Conservation (phyloP, 2,329 filamentous ascomycete species). For the Hirsutella minnesotensis region DNA sequence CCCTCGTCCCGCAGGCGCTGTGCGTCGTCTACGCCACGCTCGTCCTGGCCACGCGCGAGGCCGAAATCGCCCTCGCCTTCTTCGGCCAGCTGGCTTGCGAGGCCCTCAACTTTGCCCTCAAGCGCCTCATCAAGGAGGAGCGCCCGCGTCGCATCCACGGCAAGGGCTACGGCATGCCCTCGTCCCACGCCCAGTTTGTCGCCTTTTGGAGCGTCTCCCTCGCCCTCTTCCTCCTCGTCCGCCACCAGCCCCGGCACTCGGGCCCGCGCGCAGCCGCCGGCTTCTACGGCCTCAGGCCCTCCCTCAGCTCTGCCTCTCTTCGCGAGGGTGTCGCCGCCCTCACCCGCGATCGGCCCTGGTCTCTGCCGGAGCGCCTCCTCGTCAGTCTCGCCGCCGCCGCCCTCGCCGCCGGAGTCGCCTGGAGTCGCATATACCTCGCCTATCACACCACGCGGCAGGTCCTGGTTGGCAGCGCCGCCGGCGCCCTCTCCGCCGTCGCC, state of each 20-base stretch:
- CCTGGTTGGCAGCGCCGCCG: slow-evolving; percentile 62
- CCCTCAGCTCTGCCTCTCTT: not conserved
- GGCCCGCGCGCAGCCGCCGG: not conserved
- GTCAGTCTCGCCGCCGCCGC: slow-evolving; percentile 42
- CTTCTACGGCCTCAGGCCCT: not conserved
- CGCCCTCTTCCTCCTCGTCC: slow-evolving; percentile 69
- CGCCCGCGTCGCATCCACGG: slow-evolving; percentile 73
- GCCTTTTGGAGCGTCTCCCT: slow-evolving; percentile 82
- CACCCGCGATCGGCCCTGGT: slow-evolving; percentile 35
- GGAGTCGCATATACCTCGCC: slow-evolving; percentile 77
- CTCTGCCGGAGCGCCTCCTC: slow-evolving; percentile 45
- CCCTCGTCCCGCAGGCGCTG: slow-evolving; percentile 83
- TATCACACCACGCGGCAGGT: slow-evolving; percentile 91
- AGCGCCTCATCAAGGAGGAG: slow-evolving; percentile 86
- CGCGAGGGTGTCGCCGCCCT: not conserved
- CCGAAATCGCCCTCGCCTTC: slow-evolving; percentile 83
- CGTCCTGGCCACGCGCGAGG: slow-evolving; percentile 81
- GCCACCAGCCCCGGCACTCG: slow-evolving; percentile 49
- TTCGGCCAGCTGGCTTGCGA: slow-evolving; percentile 86
- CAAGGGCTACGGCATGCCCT: slow-evolving; percentile 96
- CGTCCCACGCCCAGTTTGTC: slow-evolving; percentile 88
- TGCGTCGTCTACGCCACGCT: slow-evolving; percentile 84
- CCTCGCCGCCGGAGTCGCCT: slow-evolving; percentile 58
- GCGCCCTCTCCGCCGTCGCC: slow-evolving; percentile 53
- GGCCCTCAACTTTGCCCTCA: slow-evolving; percentile 77